Evolutionary conservation across 192 early-diverging fungal species (phyloP), one percentile per base, ranked within the genome.

Genomic region (Linnemannia exigua): DNA sequence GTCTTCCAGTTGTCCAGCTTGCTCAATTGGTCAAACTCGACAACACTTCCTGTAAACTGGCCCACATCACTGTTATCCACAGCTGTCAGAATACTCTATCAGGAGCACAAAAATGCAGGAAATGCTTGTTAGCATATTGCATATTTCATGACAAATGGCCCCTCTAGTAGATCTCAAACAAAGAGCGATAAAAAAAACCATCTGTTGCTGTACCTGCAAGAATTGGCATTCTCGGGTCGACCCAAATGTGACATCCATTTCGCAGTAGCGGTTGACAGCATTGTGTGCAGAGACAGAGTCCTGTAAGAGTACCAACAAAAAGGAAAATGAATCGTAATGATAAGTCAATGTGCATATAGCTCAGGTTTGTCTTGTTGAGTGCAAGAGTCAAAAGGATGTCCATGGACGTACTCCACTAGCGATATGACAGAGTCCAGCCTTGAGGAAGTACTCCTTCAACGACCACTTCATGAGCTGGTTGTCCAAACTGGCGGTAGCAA

Each of bases 1-100:
- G 98, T 99, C 89, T 99, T 99, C 99, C 99, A 99, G 84, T 92
- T 92, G 90, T 99, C 99, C 48, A 99, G 91, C 84, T 96, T 95
- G 37, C 95, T 96, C 71, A 99, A 84, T 70, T 94, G 90, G 87
- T 99, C 98, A 90, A 92, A 99, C 50, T 95, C 94, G 28, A 92
- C 90, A 20, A 98, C 94, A 33, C 91, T 90, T 77, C 94, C 91
- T 8, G 96, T 97, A 76, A 98, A 99, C 14, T 90, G 92, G 70
- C 97, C 95, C 20, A 94, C 87, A 88, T 99, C 98, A 58, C 90
- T 91, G 68, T 90, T 92, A 74, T 98, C 95, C 20, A 95, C 88
- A 28, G 96, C 94, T 0, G 90, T 93, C 66, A 96, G 67, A 14
- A 99, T 91, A 15, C 89, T 90, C 90, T 95, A 88, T 47, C 31